A percentile compares a stretch with the other conserved stretches of the same genome.
These are phyloP conservation scores for Strobilomyces echinocephalus DNA, from an alignment of 768 basidiomycete genomes.

Conservation along the genomic window DNA sequence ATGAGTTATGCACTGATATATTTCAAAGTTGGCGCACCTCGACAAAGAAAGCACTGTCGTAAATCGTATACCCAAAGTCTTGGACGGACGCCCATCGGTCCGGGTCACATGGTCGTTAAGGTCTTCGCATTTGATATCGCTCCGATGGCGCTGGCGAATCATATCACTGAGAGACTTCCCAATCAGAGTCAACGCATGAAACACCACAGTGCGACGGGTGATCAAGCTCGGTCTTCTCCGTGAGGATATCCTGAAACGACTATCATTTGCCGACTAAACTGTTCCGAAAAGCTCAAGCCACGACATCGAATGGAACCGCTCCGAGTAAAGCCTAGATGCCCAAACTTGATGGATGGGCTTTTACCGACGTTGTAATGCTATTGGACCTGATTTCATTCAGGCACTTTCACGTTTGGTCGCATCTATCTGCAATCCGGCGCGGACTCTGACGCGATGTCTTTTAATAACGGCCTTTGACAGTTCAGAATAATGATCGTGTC, in stretches of 20 bases:
- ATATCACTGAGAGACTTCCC: neutral
- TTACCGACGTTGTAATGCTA: neutral
- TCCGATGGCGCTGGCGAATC: neutral
- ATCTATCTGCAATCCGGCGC: neutral
- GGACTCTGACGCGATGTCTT: neutral
- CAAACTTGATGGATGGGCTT: neutral
- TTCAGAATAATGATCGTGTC: neutral
- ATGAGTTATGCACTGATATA: neutral
- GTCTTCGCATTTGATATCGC: conserved; percentile 12
- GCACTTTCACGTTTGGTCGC: neutral
- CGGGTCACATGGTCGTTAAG: neutral
- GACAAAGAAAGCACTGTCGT: neutral
- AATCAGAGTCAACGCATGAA: neutral
- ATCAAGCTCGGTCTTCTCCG: neutral
- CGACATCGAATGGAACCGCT: conserved; percentile 1
- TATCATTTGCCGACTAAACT: neutral
- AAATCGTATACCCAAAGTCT: neutral
- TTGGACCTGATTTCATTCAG: neutral
- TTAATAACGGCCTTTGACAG: neutral
- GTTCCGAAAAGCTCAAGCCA: neutral
- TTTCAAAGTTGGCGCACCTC: conserved; percentile 2
- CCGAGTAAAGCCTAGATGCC: neutral
- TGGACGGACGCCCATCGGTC: neutral
- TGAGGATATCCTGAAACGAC: neutral
- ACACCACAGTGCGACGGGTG: neutral